phyloP scores from a whole-genome alignment of 495 filamentous ascomycete species.

The Hypoxylon perforatum region DNA sequence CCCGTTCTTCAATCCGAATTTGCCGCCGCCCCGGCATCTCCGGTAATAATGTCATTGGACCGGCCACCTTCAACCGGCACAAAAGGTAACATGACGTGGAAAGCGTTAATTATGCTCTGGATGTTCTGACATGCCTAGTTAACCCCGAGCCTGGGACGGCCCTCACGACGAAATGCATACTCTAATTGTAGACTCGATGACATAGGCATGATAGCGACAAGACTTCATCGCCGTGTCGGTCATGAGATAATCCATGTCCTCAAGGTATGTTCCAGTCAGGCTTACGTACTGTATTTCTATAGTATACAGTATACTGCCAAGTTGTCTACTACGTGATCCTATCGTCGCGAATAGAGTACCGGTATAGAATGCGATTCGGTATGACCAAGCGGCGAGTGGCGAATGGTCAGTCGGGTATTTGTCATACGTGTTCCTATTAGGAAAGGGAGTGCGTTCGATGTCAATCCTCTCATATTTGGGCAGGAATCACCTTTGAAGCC shows the following conservation, averaged over 20 bases:
- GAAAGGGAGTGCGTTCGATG: background rate
- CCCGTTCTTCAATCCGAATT: slow-evolving; percentile 37
- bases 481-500: background rate
- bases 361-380: background rate
- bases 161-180: background rate
- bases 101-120: slow-evolving; percentile 5
- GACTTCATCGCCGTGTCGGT: background rate
- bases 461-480: background rate
- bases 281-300: too few relatives aligned
- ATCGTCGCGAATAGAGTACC: too few relatives aligned
- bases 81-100: slow-evolving; percentile 14
- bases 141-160: background rate
- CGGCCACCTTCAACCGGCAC: slow-evolving; percentile 31
- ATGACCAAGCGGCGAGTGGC: background rate
- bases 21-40: slow-evolving; percentile 38
- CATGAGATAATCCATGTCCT: background rate
- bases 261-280: background rate
- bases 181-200: too few relatives aligned
- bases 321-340: background rate
- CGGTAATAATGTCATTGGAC: slow-evolving; percentile 43
- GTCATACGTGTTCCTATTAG: background rate
- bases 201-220: background rate
- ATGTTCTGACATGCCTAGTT: slow-evolving; percentile 5
- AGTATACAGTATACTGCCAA: too few relatives aligned
- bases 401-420: background rate